Evolutionary conservation across 176 grass and related monocot species (phyloP).

Genomic region (Paspalum notatum): DNA sequence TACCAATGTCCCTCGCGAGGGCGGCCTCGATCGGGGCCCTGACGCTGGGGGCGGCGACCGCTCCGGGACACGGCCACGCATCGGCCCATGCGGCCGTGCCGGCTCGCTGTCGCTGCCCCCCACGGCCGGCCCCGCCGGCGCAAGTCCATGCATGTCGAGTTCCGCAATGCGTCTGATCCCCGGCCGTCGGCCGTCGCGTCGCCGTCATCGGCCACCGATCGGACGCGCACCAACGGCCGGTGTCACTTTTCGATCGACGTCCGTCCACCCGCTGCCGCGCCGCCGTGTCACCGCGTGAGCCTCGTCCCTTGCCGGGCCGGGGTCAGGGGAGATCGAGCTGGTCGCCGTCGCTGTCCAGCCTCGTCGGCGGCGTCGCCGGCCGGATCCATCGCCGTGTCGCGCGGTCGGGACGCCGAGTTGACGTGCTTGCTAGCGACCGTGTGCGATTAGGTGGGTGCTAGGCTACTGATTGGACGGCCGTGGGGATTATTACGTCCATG

Average conservation of each 20-base stretch:
- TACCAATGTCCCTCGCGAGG: constrained; percentile 1
- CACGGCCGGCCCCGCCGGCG: constrained; percentile 17
- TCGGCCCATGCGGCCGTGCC: constrained; percentile 43
- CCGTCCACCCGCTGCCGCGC: neutral
- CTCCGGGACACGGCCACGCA: constrained; percentile 20
- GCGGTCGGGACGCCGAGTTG: neutral
- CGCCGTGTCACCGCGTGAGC: too few relatives aligned
- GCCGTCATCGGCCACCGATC: neutral
- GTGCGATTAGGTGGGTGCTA: neutral
- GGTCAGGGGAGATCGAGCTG: too few relatives aligned
- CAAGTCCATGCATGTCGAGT: constrained; percentile 13
- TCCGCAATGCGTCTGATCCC: neutral
- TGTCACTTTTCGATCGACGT: neutral
- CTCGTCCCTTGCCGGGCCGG: too few relatives aligned
- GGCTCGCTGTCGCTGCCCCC: neutral
- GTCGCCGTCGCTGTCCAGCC: neutral
- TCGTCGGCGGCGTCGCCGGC: neutral
- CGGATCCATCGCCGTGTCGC: constrained; percentile 39
- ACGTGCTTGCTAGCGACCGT: neutral
- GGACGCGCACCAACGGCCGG: constrained; percentile 1
- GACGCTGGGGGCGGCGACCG: constrained; percentile 19
- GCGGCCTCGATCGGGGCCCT: neutral
- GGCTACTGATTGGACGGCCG: constrained; percentile 26
- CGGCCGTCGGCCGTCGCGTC: neutral
- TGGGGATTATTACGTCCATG: constrained; percentile 23